Percentiles rank a stretch among this genome's conserved stretches.
phyloP scores from a whole-genome alignment of 2,329 filamentous ascomycete species.

The Cercospora sojina region DNA sequence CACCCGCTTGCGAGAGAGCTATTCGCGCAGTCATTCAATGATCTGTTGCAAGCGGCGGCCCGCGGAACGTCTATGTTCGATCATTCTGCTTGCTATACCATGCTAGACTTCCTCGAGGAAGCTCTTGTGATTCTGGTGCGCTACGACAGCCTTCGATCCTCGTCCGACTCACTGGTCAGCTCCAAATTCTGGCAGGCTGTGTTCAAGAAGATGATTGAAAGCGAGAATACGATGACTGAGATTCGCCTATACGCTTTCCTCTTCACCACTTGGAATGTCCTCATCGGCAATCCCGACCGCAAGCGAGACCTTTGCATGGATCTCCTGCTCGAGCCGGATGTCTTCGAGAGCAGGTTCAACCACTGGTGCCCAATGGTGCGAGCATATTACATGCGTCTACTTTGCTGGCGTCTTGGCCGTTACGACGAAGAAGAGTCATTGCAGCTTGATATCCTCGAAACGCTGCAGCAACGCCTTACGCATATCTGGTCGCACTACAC shows the following conservation, averaged over 20 bases:
- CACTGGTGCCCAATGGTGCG: slow-evolving; percentile 97
- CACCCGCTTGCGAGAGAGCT: slow-evolving; percentile 60
- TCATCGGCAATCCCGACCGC: slow-evolving; percentile 63
- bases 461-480: slow-evolving; percentile 66
- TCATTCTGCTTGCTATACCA: slow-evolving; percentile 77
- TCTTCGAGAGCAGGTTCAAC: slow-evolving; percentile 81
- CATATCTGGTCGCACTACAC: slow-evolving; percentile 77
- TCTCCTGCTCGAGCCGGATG: slow-evolving; percentile 71
- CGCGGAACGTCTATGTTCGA: slow-evolving; percentile 77
- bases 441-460: slow-evolving; percentile 59
- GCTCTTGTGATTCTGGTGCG: slow-evolving; percentile 65
- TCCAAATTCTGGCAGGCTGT: slow-evolving; percentile 86
- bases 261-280: slow-evolving; percentile 74
- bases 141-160: slow-evolving; percentile 53
- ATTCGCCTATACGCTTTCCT: slow-evolving; percentile 80
- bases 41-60: slow-evolving; percentile 70
- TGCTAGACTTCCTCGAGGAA: slow-evolving; percentile 91
- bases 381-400: slow-evolving; percentile 84
- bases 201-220: slow-evolving; percentile 73
- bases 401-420: slow-evolving; percentile 86
- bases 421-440: slow-evolving; percentile 61
- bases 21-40: slow-evolving; percentile 74
- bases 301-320: slow-evolving; percentile 70
- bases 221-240: slow-evolving; percentile 86
- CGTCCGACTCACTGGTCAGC: slow-evolving; percentile 57